Base-by-base conservation (phyloP, 495 filamentous ascomycete species). In the Lindgomyces ingoldianus region DNA sequence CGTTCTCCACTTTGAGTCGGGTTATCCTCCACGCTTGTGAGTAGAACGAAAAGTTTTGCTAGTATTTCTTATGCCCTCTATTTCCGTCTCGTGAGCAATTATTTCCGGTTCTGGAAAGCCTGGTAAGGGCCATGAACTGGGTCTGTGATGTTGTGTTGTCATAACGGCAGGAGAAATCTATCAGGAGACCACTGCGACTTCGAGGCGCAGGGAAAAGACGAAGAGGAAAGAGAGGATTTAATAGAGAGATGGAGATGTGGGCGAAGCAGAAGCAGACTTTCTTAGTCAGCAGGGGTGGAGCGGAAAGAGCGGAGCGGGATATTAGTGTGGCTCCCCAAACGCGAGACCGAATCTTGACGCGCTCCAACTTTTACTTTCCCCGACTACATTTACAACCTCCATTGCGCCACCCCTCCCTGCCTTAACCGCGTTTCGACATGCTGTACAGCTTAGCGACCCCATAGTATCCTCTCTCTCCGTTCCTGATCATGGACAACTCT, bases 401-500 rank as follows among this genome's bases (percentile, higher is more conserved):
- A 48, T 49, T 48, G 26, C 46, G 11, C 44, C n/a, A 12, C 16
- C 4, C 16, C 46, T 25, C 24, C 42, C 11, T 11, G 41, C 16
- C 12, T 8, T 25, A 11, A n/a, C 19, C 22, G 16, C 9, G 33
- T 47, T 48, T 21, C 24, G 16, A 25, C 29, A 55, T 57, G 39
- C 24, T 3, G 2, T 16, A n/a, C 41, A 27, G 6, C n/a, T 46
- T 25, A 2, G 42, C 16, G 8, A 1, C 12, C 1, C 45, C n/a
- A 46, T 30, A 21, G n/a, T 57, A 57, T 4, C 1, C 14, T 22
- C 29, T 4, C 29, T 12, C 24, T 47, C 54, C 36, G 27, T 4
- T 24, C 30, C 4, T 24, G 18, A 48, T 42, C 41, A 73, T 73
- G 70, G 62, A 66, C 57, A 57, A 54, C 46, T 68, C 68, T 48